Evolutionary conservation across 768 basidiomycete species (phyloP), one percentile per base, ranked within the genome.

Genomic region (Boletellus emodensis): DNA sequence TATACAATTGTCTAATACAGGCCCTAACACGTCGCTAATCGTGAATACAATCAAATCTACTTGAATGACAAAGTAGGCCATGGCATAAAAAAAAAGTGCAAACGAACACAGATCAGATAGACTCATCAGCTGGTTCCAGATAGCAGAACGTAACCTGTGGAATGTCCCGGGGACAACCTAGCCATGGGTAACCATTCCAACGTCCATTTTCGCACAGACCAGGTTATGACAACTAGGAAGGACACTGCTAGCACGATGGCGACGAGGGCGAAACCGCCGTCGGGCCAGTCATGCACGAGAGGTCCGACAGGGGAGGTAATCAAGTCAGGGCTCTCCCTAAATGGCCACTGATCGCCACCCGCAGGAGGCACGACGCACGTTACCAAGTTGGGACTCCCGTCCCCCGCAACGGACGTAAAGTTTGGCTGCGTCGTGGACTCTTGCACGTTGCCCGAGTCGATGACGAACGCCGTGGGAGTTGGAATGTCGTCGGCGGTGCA

Each of bases 311-410:
- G 53, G 20, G 62, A 61, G 33, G 60, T 59, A 26, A 60, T 68
- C 11, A 56, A 51, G 22, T 34, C 32, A 7, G 80, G 81, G 45
- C 79, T 77, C 1, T 71, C 71, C 18, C 81, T 83, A 51, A 78
- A 84, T 0, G 87, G 87, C 87, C 87, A 89, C 58, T 75, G 85
- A 64, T 81, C 76, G 10, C 85, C 85, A 34, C 80, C 82, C 34
- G 72, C 67, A 1, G 87, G 86, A 26, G 87, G 85, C 14, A 79
- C 55, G 46, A 90, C 78, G 55, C 87, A 90, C 4, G 78, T 85
- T 37, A 44, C 33, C 10, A 90, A 65, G 28, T 73, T 73, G 53
- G 30, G 11, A 11, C 11, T 30, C 30, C 83, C 72, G 8, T 75
- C 83, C 60, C 84, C 74, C 12, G 67, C 60, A 24, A 85, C 75